These are phyloP conservation scores for Rugiboletus extremiorientalis DNA, from an alignment of 1,284 basidiomycete species.

Conservation along the genomic window DNA sequence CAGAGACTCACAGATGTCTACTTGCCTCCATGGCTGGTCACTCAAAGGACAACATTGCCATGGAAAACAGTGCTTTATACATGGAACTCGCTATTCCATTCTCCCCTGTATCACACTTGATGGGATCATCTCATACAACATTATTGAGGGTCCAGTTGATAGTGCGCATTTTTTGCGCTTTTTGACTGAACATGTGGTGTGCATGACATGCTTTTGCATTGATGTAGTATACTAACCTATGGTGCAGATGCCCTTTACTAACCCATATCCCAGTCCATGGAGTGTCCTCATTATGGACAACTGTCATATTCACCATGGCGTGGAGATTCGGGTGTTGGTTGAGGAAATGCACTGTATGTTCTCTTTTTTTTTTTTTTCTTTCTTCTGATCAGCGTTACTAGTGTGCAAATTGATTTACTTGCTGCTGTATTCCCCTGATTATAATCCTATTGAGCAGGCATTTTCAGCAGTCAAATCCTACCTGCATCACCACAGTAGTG, in stretches of 20 bases:
- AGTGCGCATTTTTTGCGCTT: background rate
- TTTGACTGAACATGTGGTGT: background rate
- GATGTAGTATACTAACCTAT: background rate
- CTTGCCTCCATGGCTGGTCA: background rate
- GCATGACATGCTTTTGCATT: background rate
- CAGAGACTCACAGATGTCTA: constrained; percentile 18
- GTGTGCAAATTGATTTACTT: constrained; percentile 23
- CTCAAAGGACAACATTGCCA: background rate
- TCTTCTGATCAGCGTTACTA: too few relatives aligned
- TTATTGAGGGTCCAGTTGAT: constrained; percentile 18
- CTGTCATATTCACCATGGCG: constrained; percentile 23
- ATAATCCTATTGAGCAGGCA: constrained; percentile 27
- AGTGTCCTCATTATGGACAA: constrained; percentile 31
- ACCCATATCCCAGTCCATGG: constrained; percentile 6
- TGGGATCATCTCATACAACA: constrained; percentile 30
- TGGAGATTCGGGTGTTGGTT: constrained; percentile 16
- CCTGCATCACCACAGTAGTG: background rate
- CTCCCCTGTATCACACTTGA: constrained; percentile 26
- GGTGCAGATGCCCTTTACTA: background rate
- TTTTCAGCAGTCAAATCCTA: too few relatives aligned
- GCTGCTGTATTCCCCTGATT: too few relatives aligned
- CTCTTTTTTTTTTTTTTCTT: too few relatives aligned
- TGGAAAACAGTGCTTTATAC: background rate
- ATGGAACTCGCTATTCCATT: constrained; percentile 16
- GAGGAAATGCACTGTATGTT: constrained; percentile 17